Percentiles rank a stretch among this genome's conserved stretches.
Evolutionary conservation across 345 rosid species (phyloP).

Genomic region (Eucalyptus paniculata): DNA sequence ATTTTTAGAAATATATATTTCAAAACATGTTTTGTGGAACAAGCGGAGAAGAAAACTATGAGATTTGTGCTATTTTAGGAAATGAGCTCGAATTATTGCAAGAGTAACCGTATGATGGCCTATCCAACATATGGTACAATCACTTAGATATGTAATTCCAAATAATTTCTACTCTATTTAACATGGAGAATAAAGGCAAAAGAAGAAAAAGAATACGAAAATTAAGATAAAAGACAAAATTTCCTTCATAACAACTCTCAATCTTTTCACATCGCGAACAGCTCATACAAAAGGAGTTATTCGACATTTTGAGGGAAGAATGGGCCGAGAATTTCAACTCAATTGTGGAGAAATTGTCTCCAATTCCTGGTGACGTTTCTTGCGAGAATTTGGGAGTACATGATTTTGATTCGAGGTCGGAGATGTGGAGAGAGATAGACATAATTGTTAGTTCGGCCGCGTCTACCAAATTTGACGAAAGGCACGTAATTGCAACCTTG

Average conservation of each 20-base stretch:
- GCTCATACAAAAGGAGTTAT: not conserved
- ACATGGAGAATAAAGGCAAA: not conserved
- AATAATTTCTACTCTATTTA: not conserved
- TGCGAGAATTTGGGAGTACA: slow-evolving; percentile 8
- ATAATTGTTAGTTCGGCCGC: slow-evolving; percentile 21
- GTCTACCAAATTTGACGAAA: not conserved
- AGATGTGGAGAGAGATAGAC: slow-evolving; percentile 18
- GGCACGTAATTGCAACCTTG: not conserved
- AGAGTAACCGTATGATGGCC: not conserved
- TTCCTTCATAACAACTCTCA: not conserved
- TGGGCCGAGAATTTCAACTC: not conserved
- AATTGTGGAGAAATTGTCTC: not conserved
- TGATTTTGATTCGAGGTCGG: not conserved
- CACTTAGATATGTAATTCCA: not conserved
- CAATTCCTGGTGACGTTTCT: slow-evolving; percentile 18
- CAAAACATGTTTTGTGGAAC: not conserved
- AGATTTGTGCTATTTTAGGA: not conserved
- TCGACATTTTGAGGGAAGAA: not conserved
- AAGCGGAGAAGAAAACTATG: not conserved
- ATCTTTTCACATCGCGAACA: not conserved
- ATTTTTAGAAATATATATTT: no score
- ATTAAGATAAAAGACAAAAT: not conserved
- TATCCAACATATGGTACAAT: not conserved
- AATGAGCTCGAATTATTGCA: not conserved
- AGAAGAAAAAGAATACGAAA: not conserved